Conservation (phyloP, 1,284 basidiomycete species). For the Ceratobasidium theobromae region DNA sequence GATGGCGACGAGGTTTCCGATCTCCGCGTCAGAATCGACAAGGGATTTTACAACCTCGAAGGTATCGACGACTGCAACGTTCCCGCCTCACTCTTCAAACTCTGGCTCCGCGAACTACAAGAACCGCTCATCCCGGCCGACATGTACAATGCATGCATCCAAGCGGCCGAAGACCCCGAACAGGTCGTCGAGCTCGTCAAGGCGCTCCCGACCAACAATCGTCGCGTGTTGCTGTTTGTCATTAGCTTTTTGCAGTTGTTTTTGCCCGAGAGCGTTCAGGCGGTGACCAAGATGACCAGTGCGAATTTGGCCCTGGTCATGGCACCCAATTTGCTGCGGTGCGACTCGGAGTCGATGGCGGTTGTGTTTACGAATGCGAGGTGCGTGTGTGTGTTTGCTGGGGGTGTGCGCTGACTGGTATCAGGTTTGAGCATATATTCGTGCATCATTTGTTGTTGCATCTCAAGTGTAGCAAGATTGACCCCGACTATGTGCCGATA, state of each 20-base stretch:
- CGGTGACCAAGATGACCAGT: constrained; percentile 78
- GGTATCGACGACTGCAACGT: constrained; percentile 83
- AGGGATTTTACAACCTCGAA: constrained; percentile 85
- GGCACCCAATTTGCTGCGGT: constrained; percentile 84
- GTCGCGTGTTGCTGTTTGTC: constrained; percentile 80
- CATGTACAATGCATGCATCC: constrained; percentile 84
- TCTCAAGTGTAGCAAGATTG: constrained; percentile 71
- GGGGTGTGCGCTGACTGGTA: constrained; percentile 17
- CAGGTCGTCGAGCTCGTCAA: constrained; percentile 73
- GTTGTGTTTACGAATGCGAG: constrained; percentile 86
- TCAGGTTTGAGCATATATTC: constrained; percentile 84
- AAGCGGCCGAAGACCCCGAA: constrained; percentile 57
- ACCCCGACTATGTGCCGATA: constrained; percentile 70
- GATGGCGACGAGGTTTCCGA: constrained; percentile 83
- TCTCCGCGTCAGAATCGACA: constrained; percentile 83
- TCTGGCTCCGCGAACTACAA: constrained; percentile 87
- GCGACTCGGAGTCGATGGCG: constrained; percentile 77
- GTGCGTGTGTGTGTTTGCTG: constrained; percentile 51
- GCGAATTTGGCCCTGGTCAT: constrained; percentile 79
- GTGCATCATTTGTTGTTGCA: constrained; percentile 79
- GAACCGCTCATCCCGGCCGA: constrained; percentile 86
- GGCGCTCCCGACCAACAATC: constrained; percentile 77
- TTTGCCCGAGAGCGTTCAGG: constrained; percentile 69
- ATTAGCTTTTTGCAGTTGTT: constrained; percentile 89
- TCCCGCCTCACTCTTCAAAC: constrained; percentile 82